phyloP scores from a whole-genome alignment of 1,284 basidiomycete genomes.

The Cryptococcus sp. region DNA sequence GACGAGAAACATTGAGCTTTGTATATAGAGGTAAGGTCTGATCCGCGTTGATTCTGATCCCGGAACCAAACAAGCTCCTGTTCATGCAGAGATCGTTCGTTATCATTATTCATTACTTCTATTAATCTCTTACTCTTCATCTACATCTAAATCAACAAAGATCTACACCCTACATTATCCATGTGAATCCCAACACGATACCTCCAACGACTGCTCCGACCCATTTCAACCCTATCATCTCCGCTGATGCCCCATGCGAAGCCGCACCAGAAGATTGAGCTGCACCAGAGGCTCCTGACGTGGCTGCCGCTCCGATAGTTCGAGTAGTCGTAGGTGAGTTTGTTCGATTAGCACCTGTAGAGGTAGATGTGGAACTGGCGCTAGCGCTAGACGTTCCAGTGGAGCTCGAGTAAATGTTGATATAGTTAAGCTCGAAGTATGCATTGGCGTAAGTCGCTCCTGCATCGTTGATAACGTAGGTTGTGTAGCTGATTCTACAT shows the following conservation, averaged over 20 bases:
- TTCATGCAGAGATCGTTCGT: too few species aligned
- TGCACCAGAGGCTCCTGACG: background rate
- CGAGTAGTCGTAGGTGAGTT: background rate
- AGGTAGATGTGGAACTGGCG: background rate
- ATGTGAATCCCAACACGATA: background rate
- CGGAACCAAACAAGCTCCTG: too few species aligned
- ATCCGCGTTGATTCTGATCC: too few species aligned
- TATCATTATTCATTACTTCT: too few species aligned
- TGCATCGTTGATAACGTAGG: constrained; percentile 65
- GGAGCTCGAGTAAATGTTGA: constrained; percentile 48
- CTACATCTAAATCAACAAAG: background rate
- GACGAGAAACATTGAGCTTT: too few species aligned
- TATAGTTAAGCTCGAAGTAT: constrained; percentile 67
- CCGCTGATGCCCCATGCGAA: background rate
- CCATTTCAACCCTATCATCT: background rate
- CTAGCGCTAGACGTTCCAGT: background rate
- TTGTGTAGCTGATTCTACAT: constrained; percentile 54
- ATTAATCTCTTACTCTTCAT: background rate
- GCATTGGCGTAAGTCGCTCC: constrained; percentile 59
- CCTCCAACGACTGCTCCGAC: background rate
- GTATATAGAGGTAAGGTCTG: too few species aligned
- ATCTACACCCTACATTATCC: background rate
- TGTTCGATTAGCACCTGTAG: background rate
- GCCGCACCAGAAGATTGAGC: background rate
- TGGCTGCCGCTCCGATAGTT: background rate